phyloP scores from a whole-genome alignment of 371 early-diverging fungal species.

The Mortierella sp. region DNA sequence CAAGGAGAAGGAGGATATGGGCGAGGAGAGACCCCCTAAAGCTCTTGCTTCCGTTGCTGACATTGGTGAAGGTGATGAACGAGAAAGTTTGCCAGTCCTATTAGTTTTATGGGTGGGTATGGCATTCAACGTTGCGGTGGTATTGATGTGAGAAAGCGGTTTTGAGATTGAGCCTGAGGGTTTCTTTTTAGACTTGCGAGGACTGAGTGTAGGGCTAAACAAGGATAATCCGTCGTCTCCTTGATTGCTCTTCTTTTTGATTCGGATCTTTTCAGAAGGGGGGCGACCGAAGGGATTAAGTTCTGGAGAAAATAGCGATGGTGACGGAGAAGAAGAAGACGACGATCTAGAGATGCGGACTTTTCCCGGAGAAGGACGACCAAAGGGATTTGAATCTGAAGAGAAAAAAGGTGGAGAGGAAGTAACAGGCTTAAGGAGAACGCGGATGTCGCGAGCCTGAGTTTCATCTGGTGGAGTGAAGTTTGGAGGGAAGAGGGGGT shows the following conservation, averaged over 20 bases:
- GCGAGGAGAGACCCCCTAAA: constrained; percentile 15
- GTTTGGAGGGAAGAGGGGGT: not conserved
- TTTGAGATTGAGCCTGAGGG: not conserved
- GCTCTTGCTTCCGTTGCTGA: not conserved
- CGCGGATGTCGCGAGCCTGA: not conserved
- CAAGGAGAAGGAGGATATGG: constrained; percentile 20
- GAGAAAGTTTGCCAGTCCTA: not conserved
- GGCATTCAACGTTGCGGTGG: not conserved
- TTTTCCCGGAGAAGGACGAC: not conserved
- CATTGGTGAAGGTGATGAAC: not conserved
- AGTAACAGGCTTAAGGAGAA: not conserved
- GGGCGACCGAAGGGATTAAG: constrained; percentile 19
- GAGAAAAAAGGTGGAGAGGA: not conserved
- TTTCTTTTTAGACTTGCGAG: constrained; percentile 38
- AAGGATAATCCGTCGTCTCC: constrained; percentile 14
- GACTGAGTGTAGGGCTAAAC: constrained; percentile 51
- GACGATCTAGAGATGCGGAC: not conserved
- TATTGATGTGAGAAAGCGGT: not conserved
- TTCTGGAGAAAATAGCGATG: constrained; percentile 29
- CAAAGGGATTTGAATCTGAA: constrained; percentile 1
- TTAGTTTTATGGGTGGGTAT: not conserved
- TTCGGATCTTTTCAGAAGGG: constrained; percentile 16
- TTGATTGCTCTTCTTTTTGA: constrained; percentile 14
- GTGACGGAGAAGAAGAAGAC: constrained; percentile 6
- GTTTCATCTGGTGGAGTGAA: not conserved